Evolutionary conservation across 2,329 filamentous ascomycete genomes (phyloP).

Genomic region (Cladophialophora exuberans): DNA sequence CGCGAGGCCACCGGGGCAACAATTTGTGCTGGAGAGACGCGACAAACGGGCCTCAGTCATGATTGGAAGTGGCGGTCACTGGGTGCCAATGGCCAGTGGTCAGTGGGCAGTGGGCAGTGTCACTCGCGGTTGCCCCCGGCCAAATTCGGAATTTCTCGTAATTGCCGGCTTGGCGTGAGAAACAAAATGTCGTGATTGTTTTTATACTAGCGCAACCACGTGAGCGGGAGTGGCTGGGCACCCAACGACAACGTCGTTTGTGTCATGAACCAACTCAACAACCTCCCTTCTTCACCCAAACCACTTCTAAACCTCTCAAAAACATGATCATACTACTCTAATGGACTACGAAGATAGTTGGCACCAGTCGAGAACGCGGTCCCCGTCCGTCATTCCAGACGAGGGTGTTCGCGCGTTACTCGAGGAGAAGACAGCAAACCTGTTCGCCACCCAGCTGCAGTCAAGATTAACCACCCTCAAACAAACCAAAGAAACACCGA

Average conservation of each 20-base stretch:
- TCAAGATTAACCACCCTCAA: constrained; percentile 9
- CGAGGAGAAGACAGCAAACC: constrained; percentile 11
- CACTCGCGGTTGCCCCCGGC: constrained; percentile 8
- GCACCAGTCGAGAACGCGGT: constrained; percentile 12
- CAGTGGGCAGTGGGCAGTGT: too few species aligned
- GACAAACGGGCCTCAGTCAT: not conserved
- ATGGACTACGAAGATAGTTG: constrained; percentile 5
- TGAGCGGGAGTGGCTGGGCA: not conserved
- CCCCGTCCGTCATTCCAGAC: constrained; percentile 16
- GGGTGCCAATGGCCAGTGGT: too few species aligned
- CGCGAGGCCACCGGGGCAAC: not conserved
- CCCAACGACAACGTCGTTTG: constrained; percentile 9
- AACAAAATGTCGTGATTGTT: too few species aligned
- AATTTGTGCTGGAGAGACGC: not conserved
- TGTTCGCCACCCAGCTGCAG: constrained; percentile 20
- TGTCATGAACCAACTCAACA: not conserved
- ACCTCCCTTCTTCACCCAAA: not conserved
- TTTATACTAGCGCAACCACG: too few species aligned
- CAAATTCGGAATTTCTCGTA: constrained; percentile 8
- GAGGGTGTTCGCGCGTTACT: constrained; percentile 14
- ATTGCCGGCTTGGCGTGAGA: constrained; percentile 9
- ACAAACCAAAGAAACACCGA: constrained; percentile 17
- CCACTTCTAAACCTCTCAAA: not conserved
- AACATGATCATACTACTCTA: not conserved
- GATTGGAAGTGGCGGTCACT: not conserved